Conservation (phyloP, 208 protist species). For the Trypanosoma mega region DNA sequence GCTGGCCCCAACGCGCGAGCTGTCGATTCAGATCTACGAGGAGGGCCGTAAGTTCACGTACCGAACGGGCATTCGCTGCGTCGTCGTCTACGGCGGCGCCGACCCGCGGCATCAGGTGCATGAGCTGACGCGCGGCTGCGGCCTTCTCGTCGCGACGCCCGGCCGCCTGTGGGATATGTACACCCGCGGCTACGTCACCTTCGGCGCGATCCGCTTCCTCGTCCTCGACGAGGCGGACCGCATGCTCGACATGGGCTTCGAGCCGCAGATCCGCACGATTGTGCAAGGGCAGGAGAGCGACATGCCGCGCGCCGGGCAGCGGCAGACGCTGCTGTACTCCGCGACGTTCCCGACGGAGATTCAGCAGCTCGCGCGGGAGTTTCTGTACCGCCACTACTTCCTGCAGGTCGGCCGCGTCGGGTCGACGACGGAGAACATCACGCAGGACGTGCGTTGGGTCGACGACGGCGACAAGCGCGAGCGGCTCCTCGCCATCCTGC, state of each 20-base stretch:
- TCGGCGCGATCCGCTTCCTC: slow-evolving; percentile 93
- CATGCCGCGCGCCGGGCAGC: slow-evolving; percentile 94
- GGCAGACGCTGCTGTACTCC: slow-evolving; percentile 99
- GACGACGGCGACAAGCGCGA: slow-evolving; percentile 84
- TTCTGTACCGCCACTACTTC: slow-evolving; percentile 96
- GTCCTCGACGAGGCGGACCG: slow-evolving; percentile 98
- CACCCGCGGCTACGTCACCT: slow-evolving; percentile 79
- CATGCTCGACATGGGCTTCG: slow-evolving; percentile 99
- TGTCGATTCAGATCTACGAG: slow-evolving; percentile 97
- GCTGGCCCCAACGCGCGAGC: slow-evolving; percentile 97
- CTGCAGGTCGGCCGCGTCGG: slow-evolving; percentile 98
- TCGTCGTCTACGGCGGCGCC: slow-evolving; percentile 98
- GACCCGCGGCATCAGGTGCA: slow-evolving; percentile 94
- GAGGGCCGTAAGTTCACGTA: slow-evolving; percentile 97
- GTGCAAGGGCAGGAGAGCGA: slow-evolving; percentile 94
- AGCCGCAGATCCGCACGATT: slow-evolving; percentile 98
- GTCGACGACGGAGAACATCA: slow-evolving; percentile 97
- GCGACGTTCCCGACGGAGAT: slow-evolving; percentile 99
- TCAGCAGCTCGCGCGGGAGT: slow-evolving; percentile 97
- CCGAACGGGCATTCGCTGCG: slow-evolving; percentile 89
- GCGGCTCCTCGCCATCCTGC: slow-evolving; percentile 66
- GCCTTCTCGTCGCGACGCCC: slow-evolving; percentile 93
- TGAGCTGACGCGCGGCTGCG: slow-evolving; percentile 95
- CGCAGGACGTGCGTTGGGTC: slow-evolving; percentile 94
- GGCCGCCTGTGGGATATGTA: slow-evolving; percentile 90